Base-by-base conservation (phyloP, 208 protist genomes). In the Dictyostelium gargantuum region DNA sequence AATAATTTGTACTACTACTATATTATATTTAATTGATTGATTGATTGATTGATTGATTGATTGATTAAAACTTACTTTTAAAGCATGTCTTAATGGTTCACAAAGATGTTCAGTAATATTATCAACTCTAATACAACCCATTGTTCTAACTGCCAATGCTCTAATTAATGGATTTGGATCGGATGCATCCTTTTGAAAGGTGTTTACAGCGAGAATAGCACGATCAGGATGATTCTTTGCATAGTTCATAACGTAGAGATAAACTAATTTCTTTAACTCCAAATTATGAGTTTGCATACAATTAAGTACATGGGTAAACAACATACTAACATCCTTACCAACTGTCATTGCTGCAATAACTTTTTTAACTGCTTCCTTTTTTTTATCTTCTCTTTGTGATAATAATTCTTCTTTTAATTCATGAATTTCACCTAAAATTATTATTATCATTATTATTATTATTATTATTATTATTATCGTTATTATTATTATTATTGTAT, bases 191-290 rank as follows among this genome's bases (percentile, higher is more conserved):
- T 98, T 98, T 66, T 97, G 97, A 61, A 99, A 99, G 1, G 97
- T 98, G 84, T 99, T 99, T 23, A 99, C 99, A 91, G 99, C 98
- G 38, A 99, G 93, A 68, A 99, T 98, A 68, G 99, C 98, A 61
- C 98, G 96, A 85, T 99, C 98, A 56, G 99, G 99, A 91, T 99
- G 97, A 38, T 95, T 95, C 75, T 98, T 98, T 74, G 99, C 98
- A 94, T 99, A 99, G 91, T 99, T 99, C 91, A 99, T 98, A 17
- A 99, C 93, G 91, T 99, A 99, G 38, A 99, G 94, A 94, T 99
- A 99, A 1, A 99, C 98, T 6, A 99, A 96, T 73, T 99, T 99
- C 96, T 99, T 99, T 15, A 99, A 95, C 63, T 99, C 98, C 13
- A 99, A 91, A 94, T 99, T 98, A 15, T 94, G 95, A 8, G 98